A percentile compares a stretch with the other conserved stretches of the same genome.
Conservation (phyloP, 306 rosid species). For the Myrica gale region DNA sequence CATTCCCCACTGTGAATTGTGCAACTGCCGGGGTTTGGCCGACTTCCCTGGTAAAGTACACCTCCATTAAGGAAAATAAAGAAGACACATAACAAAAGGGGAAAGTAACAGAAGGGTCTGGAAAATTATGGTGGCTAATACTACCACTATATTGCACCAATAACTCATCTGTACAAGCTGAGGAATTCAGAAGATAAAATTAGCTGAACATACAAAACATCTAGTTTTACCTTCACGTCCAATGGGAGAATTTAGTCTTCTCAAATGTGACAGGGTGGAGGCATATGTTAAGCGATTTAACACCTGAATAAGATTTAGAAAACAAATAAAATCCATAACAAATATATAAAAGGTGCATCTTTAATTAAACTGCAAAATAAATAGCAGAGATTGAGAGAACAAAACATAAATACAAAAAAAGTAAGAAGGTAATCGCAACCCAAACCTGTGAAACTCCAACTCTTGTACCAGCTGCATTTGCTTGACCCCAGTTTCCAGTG, state of each 20-base stretch:
- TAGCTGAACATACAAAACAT: neutral
- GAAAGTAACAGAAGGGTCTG: neutral
- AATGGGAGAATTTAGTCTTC: constrained; percentile 93
- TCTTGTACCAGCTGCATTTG: constrained; percentile 99
- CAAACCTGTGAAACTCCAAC: constrained; percentile 98
- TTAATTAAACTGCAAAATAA: neutral
- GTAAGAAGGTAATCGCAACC: neutral
- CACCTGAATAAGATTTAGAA: constrained; percentile 50
- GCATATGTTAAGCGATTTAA: constrained; percentile 94
- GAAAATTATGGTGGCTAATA: neutral
- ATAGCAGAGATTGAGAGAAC: neutral
- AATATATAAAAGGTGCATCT: neutral
- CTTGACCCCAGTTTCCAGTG: constrained; percentile 99
- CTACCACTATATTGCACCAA: constrained; percentile 5
- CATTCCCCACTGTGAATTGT: constrained; percentile 99
- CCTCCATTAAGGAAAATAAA: constrained; percentile 13
- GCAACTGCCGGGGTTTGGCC: constrained; percentile 96
- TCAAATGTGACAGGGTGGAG: constrained; percentile 89
- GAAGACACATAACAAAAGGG: neutral
- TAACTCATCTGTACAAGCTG: constrained; percentile 11
- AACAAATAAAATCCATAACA: neutral
- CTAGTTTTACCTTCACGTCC: constrained; percentile 88
- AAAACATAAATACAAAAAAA: neutral
- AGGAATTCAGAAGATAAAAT: neutral
- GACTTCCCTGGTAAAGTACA: constrained; percentile 62